A percentile compares a stretch with the other conserved stretches of the same genome.
These are phyloP conservation scores for Xylariaceae sp. DNA, from an alignment of 2,329 filamentous ascomycete species.

Conservation along the genomic window DNA sequence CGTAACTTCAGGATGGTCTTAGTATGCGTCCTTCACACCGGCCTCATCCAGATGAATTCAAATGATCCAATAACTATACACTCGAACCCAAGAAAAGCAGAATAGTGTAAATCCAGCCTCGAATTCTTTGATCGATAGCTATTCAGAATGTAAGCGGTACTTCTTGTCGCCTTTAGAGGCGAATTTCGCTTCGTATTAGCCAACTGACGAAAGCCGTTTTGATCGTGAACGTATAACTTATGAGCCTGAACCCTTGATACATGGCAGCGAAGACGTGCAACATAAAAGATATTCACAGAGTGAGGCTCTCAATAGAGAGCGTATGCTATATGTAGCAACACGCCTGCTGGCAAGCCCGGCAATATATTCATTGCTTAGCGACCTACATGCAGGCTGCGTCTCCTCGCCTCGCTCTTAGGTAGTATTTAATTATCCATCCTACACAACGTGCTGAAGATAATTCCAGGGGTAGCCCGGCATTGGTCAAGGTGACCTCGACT, in stretches of 20 bases:
- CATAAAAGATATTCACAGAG: constrained; percentile 5
- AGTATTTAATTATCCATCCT: not conserved
- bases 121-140: not conserved
- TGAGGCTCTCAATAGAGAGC: constrained; percentile 13
- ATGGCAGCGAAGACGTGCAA: constrained; percentile 1
- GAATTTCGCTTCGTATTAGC: not conserved
- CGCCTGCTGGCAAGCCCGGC: constrained; percentile 9
- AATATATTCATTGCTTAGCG: constrained; percentile 15
- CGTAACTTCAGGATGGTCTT: not conserved
- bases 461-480: not conserved
- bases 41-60: not conserved
- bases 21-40: not conserved
- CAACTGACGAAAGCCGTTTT: not conserved
- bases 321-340: constrained; percentile 27
- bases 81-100: not conserved
- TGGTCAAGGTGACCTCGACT: not conserved
- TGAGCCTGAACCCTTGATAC: constrained; percentile 2
- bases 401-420: constrained; percentile 16
- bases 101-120: not conserved
- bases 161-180: no score
- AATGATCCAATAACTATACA: not conserved
- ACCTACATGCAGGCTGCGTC: constrained; percentile 15
- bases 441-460: constrained; percentile 1
- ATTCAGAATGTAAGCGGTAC: no score
- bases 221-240: not conserved